These are phyloP conservation scores for Xylaria sp. DNA, from an alignment of 2,329 filamentous ascomycete genomes.

Conservation along the genomic window DNA sequence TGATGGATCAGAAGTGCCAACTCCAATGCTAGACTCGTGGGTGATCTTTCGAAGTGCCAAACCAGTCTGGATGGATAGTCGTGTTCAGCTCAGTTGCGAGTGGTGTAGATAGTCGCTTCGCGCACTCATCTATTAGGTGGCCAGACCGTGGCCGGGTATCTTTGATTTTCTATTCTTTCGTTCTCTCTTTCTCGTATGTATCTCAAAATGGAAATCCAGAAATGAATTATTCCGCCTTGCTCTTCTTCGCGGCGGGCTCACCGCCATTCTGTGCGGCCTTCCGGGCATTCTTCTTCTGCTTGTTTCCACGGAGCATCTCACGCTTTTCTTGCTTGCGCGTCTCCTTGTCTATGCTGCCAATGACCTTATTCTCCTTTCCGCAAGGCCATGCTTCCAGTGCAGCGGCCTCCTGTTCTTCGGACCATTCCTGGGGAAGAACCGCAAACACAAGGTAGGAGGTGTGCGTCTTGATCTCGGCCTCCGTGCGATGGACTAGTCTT, in stretches of 20 bases:
- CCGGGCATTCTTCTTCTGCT: slow-evolving; percentile 36
- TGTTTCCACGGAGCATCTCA: slow-evolving; percentile 45
- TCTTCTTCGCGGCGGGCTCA: slow-evolving; percentile 24
- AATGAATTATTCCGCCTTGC: slow-evolving; percentile 13
- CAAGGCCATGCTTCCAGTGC: slow-evolving; percentile 61
- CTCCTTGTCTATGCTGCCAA: slow-evolving; percentile 50
- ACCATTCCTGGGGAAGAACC: slow-evolving; percentile 81
- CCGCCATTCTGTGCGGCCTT: slow-evolving; percentile 15
- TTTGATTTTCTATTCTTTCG: slow-evolving; percentile 5
- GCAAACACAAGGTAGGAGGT: slow-evolving; percentile 97
- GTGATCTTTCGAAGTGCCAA: background rate
- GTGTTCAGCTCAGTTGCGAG: background rate
- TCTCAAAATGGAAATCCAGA: background rate
- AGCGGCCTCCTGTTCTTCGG: slow-evolving; percentile 68
- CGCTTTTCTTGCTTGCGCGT: slow-evolving; percentile 53
- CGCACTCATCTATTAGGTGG: background rate
- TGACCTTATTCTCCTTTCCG: slow-evolving; percentile 46
- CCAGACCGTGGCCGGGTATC: slow-evolving; percentile 7
- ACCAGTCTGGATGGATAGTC: background rate
- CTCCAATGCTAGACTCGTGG: too few relatives aligned
- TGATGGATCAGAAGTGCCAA: too few relatives aligned
- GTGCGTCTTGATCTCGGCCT: slow-evolving; percentile 88
- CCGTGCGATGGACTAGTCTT: slow-evolving; percentile 70
- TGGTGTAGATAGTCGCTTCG: background rate
- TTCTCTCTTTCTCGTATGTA: background rate